Evolutionary conservation across 2,329 filamentous ascomycete species (phyloP), one percentile per base, ranked within the genome.

Genomic region (Ceratocystis lukuohia): DNA sequence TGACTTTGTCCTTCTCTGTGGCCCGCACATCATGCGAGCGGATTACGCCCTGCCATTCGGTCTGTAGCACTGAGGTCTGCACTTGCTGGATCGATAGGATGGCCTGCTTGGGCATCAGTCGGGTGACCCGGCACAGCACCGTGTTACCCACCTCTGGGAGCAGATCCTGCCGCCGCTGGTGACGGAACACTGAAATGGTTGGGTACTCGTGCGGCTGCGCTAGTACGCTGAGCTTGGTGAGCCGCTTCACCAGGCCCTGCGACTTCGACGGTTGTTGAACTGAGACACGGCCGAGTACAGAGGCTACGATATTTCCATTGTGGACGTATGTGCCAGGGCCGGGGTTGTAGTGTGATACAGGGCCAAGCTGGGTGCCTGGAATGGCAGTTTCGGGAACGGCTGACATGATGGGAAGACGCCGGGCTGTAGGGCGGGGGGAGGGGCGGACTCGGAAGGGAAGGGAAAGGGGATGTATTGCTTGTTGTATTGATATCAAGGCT

Each of bases 1-100:
- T 90, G 56, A 96, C 90, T 71, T 90, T 89, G 74, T 97, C 94
- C 77, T 96, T 96, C 78, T 99, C 94, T 20, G 94, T 96, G 2
- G 91, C 91, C 66, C 94, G 83, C 44, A 99, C 90, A 74, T 99
- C 94, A 77, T 97, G 93, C 69, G 87, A 85, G 20, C 91, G 83
- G 68, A 96, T 91, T 69, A 95, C 78, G 3, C 89, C 91, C 76
- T 91, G 88, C 83, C 92, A 95, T 71, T 91, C 88, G 63, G 90
- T 88, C 70, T 88, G 83, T 69, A 89, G 80, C 50, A 89, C 86
- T 10, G 82, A 82, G 72, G 86, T 81, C 67, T 88, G 85, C 30
- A 96, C 88, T 68, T 93, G 88, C 68, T 96, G 82, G 71, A 97
- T 96, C 25, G 88, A 87, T 65, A 95, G 87, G 30, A 87, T 88